These are phyloP conservation scores for Hermanozyma aechmeae DNA, from an alignment of 805 yeast species.

Conservation along the genomic window DNA sequence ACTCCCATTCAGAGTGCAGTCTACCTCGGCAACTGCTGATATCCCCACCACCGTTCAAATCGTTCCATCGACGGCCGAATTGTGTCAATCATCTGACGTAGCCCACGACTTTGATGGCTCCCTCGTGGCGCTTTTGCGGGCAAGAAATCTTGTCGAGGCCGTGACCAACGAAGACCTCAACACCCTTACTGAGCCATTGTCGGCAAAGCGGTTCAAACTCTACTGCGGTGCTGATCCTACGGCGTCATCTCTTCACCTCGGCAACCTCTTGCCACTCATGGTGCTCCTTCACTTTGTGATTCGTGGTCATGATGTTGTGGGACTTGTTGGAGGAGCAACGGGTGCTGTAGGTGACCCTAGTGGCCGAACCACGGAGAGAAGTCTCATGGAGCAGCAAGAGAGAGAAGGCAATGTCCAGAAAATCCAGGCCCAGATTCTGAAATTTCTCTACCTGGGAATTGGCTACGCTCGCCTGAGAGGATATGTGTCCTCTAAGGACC, in stretches of 20 bases:
- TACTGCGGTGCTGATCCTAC: conserved; percentile 98
- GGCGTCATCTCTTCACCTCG: conserved; percentile 81
- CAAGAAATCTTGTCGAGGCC: conserved; percentile 28
- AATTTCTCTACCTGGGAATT: conserved; percentile 53
- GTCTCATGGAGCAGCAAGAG: conserved; percentile 40
- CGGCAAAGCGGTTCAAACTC: conserved; percentile 49
- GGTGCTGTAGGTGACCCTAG: conserved; percentile 96
- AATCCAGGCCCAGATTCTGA: conserved; percentile 53
- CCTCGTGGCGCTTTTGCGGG: conserved; percentile 26
- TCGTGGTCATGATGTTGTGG: conserved; percentile 78
- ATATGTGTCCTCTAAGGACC: conserved; percentile 13
- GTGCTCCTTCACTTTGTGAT: conserved; percentile 73
- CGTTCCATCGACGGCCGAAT: conserved; percentile 24
- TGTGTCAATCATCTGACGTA: conserved; percentile 13
- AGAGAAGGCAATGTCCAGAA: conserved; percentile 47
- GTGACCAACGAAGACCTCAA: conserved; percentile 29
- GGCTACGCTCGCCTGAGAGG: conserved; percentile 50
- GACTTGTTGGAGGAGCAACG: conserved; percentile 90
- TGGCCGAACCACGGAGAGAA: conserved; percentile 75
- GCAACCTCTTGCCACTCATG: conserved; percentile 83
- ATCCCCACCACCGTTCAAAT: conserved; percentile 30
- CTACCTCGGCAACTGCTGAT: too few relatives aligned
- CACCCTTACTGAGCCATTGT: conserved; percentile 21
- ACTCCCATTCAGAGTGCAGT: too few relatives aligned
- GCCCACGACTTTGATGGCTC: conserved; percentile 18